Percentiles rank a stretch among this genome's conserved stretches.
Conservation (phyloP, 768 basidiomycete genomes). For the Amanita jacksonii region DNA sequence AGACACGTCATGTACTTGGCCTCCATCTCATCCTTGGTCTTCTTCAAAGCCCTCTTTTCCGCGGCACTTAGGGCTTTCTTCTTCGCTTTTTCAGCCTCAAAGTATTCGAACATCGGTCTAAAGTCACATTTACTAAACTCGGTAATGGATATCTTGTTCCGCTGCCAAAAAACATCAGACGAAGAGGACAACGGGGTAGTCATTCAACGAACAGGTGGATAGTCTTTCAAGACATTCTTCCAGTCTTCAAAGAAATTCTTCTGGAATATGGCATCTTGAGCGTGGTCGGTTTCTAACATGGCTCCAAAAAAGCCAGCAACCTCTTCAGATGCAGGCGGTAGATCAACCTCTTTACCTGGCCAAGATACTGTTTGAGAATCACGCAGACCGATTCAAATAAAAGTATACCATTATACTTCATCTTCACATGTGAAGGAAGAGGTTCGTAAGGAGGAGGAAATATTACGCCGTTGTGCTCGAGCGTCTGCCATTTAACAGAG, state of each 20-base stretch:
- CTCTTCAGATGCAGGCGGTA: slow-evolving; percentile 86
- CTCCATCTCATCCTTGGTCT: slow-evolving; percentile 75
- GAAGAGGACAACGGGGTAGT: background rate
- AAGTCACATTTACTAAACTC: slow-evolving; percentile 85
- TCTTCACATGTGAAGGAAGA: slow-evolving; percentile 74
- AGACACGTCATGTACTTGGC: slow-evolving; percentile 76
- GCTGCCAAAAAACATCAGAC: slow-evolving; percentile 28
- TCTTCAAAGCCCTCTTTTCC: slow-evolving; percentile 90
- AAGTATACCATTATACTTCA: slow-evolving; percentile 83
- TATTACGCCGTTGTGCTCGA: slow-evolving; percentile 89
- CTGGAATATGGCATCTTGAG: slow-evolving; percentile 79
- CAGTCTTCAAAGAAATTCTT: slow-evolving; percentile 96
- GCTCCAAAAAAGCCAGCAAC: slow-evolving; percentile 95
- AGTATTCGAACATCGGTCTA: slow-evolving; percentile 86
- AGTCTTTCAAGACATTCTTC: slow-evolving; percentile 60
- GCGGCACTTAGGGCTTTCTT: slow-evolving; percentile 79
- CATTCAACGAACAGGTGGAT: slow-evolving; percentile 58
- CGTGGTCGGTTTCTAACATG: slow-evolving; percentile 88
- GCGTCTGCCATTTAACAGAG: slow-evolving; percentile 85
- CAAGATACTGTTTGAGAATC: slow-evolving; percentile 9
- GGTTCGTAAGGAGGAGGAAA: slow-evolving; percentile 94
- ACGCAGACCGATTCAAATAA: slow-evolving; percentile 1
- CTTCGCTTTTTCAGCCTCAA: slow-evolving; percentile 86
- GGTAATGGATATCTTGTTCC: slow-evolving; percentile 64
- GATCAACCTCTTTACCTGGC: slow-evolving; percentile 66